Base-by-base conservation (phyloP, 352 stramenopile genomes). In the Phytophthora parvispora region DNA sequence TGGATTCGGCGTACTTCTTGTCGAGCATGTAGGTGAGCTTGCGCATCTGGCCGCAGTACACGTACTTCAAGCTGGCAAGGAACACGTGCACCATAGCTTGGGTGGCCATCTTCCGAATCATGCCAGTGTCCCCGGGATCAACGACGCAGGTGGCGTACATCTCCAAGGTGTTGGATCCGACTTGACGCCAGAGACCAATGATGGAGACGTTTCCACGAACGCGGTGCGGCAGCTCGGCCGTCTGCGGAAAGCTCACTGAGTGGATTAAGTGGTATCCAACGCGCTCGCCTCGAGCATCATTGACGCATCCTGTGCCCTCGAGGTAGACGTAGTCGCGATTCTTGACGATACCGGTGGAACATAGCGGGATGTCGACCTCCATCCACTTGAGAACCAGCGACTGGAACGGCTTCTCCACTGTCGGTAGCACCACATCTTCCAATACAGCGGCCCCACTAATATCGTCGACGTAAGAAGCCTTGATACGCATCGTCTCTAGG, bases 401-500 rank as follows among this genome's bases (percentile, higher is more conserved):
- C 13, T 20, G 34, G 34, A 42, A 42, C 3, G 34, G 34, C 7
- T 7, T 20, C 12, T 20, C 34, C 13, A 20, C 34, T n/a, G 34
- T 42, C 5, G 34, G 34, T 8, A 42, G 34, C 6, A 42, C 34
- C 6, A 42, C 15, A 6, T 42, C 34, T 42, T 42, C 34, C 34
- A 42, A 16, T 5, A 42, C 34, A 7, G 34, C 34, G 10, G 34
- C 34, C 9, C 34, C 34, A 20, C 34, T 42, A 16, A 42, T 16
- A 16, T 42, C 34, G 34, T 42, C 34, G n/a, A n/a, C n/a, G n/a
- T n/a, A n/a, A 7, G 77, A 80, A 8, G 77, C 75, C 42, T 85
- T 83, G 36, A 90, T 50, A 32, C 81, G 73, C 65, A 86, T 84
- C 20, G 34, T 42, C 34, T 42, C 34, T 5, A 42, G 34, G 34